Evolutionary conservation across 2,329 filamentous ascomycete species (phyloP).

Genomic region (Albophoma yamanashiensis): DNA sequence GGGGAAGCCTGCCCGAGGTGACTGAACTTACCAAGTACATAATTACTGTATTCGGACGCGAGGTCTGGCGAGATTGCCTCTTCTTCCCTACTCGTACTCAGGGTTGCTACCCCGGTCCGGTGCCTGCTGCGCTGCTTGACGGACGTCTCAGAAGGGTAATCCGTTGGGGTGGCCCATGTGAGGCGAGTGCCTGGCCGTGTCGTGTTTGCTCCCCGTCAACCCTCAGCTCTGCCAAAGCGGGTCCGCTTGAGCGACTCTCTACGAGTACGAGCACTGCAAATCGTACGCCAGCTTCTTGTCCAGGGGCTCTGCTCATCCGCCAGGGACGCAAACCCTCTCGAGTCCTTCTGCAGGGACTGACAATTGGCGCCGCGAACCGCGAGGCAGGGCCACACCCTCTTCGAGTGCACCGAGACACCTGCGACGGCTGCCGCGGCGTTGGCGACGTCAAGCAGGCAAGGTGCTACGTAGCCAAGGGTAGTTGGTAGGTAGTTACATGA

Average conservation of each 20-base stretch:
- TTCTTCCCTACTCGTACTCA: too few relatives aligned
- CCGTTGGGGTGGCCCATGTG: background rate
- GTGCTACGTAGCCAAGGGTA: too few relatives aligned
- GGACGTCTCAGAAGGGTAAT: too few relatives aligned
- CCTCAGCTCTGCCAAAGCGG: background rate
- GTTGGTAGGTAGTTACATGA: too few relatives aligned
- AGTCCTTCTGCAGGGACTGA: background rate
- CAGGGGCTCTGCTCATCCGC: too few relatives aligned
- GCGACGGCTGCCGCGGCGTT: background rate
- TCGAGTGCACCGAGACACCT: background rate
- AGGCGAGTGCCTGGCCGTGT: background rate
- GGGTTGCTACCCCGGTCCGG: too few relatives aligned
- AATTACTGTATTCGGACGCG: too few relatives aligned
- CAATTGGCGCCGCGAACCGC: background rate
- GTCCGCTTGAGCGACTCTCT: background rate
- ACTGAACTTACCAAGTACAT: background rate
- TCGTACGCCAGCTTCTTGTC: background rate
- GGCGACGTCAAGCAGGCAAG: background rate
- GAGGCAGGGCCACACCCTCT: too few relatives aligned
- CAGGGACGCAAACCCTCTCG: background rate
- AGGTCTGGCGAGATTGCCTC: too few relatives aligned
- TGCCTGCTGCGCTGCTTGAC: too few relatives aligned
- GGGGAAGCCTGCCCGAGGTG: background rate
- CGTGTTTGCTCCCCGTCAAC: background rate
- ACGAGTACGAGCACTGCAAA: too few relatives aligned